These are phyloP conservation scores for Diaporthe aspalathi DNA, from an alignment of 2,329 filamentous ascomycete species.

Conservation along the genomic window DNA sequence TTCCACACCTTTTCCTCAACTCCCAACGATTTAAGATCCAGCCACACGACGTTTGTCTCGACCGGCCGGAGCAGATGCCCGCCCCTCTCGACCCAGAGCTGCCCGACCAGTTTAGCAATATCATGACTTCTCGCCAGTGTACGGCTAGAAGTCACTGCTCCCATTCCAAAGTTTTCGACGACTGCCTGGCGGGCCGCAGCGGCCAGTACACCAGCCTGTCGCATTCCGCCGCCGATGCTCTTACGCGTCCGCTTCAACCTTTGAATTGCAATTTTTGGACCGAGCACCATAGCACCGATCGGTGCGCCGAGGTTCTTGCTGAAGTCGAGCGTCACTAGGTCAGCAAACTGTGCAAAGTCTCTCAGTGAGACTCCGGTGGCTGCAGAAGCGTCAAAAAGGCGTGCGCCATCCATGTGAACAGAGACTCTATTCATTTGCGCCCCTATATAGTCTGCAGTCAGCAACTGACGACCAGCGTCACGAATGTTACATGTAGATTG, in stretches of 20 bases:
- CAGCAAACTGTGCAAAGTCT: conserved; percentile 67
- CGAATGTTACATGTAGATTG: no score
- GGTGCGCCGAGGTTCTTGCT: conserved; percentile 86
- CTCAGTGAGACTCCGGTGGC: conserved; percentile 74
- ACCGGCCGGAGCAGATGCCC: conserved; percentile 73
- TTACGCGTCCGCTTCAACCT: conserved; percentile 67
- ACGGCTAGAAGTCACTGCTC: conserved; percentile 59
- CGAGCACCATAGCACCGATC: conserved; percentile 80
- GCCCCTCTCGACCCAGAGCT: conserved; percentile 73
- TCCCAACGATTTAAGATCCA: conserved; percentile 72
- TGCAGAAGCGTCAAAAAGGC: conserved; percentile 84
- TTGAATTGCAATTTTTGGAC: conserved; percentile 51
- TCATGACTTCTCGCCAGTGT: conserved; percentile 70
- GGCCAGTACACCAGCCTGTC: conserved; percentile 79
- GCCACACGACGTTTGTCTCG: conserved; percentile 90
- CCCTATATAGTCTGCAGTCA: background rate
- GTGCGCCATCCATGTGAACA: conserved; percentile 82
- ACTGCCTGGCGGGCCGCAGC: conserved; percentile 78
- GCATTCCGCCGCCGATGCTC: conserved; percentile 78
- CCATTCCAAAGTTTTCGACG: conserved; percentile 56
- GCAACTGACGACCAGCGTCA: fast-evolving
- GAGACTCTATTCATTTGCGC: background rate
- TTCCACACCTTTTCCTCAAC: conserved; percentile 65
- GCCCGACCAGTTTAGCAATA: conserved; percentile 72
- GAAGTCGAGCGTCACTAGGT: conserved; percentile 84